Evolutionary conservation across 2,329 filamentous ascomycete genomes (phyloP), one percentile per base, ranked within the genome.

Genomic region (Exophiala lecanii-corni): DNA sequence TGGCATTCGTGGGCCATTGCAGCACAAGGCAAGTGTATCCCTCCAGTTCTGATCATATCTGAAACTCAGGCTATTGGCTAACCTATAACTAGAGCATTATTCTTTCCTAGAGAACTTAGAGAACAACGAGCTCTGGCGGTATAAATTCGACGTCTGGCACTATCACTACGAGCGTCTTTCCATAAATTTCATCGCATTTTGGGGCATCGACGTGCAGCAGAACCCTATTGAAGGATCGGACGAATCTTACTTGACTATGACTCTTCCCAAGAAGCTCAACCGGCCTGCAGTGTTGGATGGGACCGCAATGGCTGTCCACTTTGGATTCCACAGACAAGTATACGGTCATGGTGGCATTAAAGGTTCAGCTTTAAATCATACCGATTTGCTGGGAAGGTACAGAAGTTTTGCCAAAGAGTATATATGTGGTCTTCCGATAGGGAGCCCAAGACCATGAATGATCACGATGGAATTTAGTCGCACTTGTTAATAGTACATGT

Each of bases 301-400:
- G 6, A 67, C 70, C 40, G 70, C 72, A 2, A 57, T 79, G 6
- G 74, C 69, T 3, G 68, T 67, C 3, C 75, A 79, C 56, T 78
- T 74, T 51, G 70, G 68, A 48, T 73, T 73, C 38, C 62, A 59
- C 9, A 63, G 62, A 7, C 64, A 70, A 45, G 53, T 61, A 7
- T 32, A 12, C n/a, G 6, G 12, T 13, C n/a, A 16, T 13, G 5
- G 5, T 16, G 30, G 30, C 30, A 13, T 32, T 13, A 12, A 12
- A 6, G 30, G 30, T 16, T 16, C 12, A 5, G 64, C 65, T 5
- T 40, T 78, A 43, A 64, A 67, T 12, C 59, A 63, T 36, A 77
- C 75, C 0, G 75, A 79, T 51, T 61, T 78, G 10, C 59, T 79
- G 5, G 65, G 70, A 30, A 63, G 75, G 25, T 79, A 76, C 53